Base-by-base conservation (phyloP, 331 rosid species). In the Arachis monticola region DNA sequence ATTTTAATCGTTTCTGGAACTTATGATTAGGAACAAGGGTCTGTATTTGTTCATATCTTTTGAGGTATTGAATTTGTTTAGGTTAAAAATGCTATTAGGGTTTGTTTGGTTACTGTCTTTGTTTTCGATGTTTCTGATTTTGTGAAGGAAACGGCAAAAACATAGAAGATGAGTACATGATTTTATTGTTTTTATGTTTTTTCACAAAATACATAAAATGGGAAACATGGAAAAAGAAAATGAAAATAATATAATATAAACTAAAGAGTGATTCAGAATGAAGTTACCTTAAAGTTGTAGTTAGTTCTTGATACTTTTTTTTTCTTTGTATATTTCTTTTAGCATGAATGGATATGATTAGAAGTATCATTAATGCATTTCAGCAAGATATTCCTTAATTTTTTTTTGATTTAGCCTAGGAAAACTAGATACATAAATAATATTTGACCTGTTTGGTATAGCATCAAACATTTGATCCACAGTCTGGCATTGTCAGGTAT, bases 381-480 rank as follows among this genome's bases (percentile, higher is more conserved):
- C 67, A 32, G 17, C 35, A 47, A 8, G 38, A 14, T 22, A n/a
- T 11, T 17, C 27, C 27, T 22, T 22, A 22, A 22, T 22, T 22
- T 22, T 22, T n/a, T 22, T 22, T 22, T 22, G 27, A 22, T 22
- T 22, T 22, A 22, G 12, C 77, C 57, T n/a, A 41, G 67, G 46
- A 63, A 77, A 67, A 64, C 50, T 51, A 7, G 55, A 11, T 48
- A 38, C 11, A 57, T 5, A 51, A 66, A 41, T 77, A 60, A 76
- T 50, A 48, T 40, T 27, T 35, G 41, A 2, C 51, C 10, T 50
- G 42, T 72, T 61, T 56, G 9, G 77, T 42, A 52, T 30, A 3
- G 4, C 40, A 5, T 35, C 4, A 35, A 35, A 35, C 45, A 46
- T 45, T 22, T 78, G 38, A 64, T 45, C 62, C 27, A 48, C 14